These are phyloP conservation scores for Biscutella auriculata DNA, from an alignment of 441 rosid genomes.

Conservation along the genomic window DNA sequence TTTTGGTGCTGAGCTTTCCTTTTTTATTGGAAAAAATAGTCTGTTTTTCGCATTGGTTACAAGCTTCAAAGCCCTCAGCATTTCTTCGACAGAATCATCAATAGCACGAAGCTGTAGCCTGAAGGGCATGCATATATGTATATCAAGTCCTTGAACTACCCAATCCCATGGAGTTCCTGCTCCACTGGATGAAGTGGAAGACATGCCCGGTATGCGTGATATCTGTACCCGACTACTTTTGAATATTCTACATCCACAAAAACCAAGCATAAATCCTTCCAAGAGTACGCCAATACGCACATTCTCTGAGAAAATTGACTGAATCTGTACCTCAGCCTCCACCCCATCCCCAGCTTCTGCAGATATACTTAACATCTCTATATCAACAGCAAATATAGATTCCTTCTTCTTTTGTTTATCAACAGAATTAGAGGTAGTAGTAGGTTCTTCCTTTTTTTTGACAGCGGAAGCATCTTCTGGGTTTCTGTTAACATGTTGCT, in stretches of 20 bases:
- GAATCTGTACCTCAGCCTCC: constrained; percentile 68
- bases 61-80: constrained; percentile 84
- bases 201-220: constrained; percentile 71
- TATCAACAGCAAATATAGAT: constrained; percentile 85
- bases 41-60: constrained; percentile 55
- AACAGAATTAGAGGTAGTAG: constrained; percentile 27
- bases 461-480: constrained; percentile 33
- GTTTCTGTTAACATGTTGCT: constrained; percentile 28
- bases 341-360: constrained; percentile 95
- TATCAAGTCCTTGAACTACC: constrained; percentile 87
- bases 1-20: constrained; percentile 59
- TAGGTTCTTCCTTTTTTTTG: constrained; percentile 35
- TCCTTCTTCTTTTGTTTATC: constrained; percentile 76
- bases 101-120: constrained; percentile 92
- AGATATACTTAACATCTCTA: constrained; percentile 73
- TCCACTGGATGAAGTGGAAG: constrained; percentile 41
- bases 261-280: constrained; percentile 76
- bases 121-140: constrained; percentile 82
- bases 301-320: constrained; percentile 97
- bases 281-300: constrained; percentile 91
- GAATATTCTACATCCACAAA: constrained; percentile 66
- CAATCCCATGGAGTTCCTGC: constrained; percentile 67
- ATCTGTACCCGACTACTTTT: constrained; percentile 89
- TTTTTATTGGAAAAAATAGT: constrained; percentile 50
- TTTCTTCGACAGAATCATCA: constrained; percentile 92